These are phyloP conservation scores for Leccinum pellstonianum DNA, from an alignment of 768 basidiomycete genomes.

Conservation along the genomic window DNA sequence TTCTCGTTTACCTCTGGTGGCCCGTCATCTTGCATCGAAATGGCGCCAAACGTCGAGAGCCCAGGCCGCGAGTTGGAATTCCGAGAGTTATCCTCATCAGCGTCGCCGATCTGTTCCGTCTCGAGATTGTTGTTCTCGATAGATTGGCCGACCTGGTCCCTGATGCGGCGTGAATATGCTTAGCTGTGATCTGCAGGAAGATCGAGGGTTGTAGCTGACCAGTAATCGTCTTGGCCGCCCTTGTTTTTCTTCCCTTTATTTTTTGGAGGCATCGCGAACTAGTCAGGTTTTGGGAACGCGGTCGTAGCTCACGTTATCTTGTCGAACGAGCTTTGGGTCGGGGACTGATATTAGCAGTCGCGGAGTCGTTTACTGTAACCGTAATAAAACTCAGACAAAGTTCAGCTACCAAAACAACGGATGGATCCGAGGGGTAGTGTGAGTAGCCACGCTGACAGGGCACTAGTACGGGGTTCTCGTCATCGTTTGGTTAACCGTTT, in stretches of 20 bases:
- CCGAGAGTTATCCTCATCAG: conserved; percentile 44
- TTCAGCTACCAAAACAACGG: neutral
- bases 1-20: conserved; percentile 53
- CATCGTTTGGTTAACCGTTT: neutral
- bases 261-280: conserved; percentile 49
- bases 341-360: conserved; percentile 10
- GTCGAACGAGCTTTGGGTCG: conserved; percentile 14
- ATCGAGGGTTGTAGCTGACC: conserved; percentile 45
- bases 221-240: conserved; percentile 74
- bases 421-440: neutral
- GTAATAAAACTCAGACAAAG: neutral
- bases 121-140: conserved; percentile 42
- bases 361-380: neutral
- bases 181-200: conserved; percentile 17
- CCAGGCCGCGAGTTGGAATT: conserved; percentile 32
- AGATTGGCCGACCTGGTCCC: conserved; percentile 66
- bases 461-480: neutral
- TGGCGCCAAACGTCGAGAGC: conserved; percentile 53
- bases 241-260: conserved; percentile 88
- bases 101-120: conserved; percentile 31
- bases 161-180: conserved; percentile 28
- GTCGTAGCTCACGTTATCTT: conserved; percentile 13
- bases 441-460: neutral
- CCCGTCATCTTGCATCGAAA: conserved; percentile 41
- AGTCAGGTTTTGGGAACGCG: neutral